These are phyloP conservation scores for Pichia deserticola DNA, from an alignment of 805 yeast species.

Conservation along the genomic window DNA sequence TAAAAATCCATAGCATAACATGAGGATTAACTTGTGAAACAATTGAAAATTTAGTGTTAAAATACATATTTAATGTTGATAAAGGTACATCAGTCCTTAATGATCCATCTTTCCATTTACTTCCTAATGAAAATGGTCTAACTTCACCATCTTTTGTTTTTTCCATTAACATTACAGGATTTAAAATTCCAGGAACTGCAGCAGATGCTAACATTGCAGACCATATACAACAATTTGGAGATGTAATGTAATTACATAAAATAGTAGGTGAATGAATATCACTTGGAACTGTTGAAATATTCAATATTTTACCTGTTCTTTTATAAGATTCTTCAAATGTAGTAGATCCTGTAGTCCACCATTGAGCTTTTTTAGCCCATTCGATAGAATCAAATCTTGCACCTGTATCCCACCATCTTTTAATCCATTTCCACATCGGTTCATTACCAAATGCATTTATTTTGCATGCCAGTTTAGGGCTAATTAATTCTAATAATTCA, in stretches of 20 bases:
- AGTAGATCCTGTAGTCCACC: conserved; percentile 66
- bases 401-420: conserved; percentile 65
- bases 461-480: conserved; percentile 53
- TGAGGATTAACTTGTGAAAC: conserved; percentile 85
- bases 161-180: conserved; percentile 76
- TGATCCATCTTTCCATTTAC: conserved; percentile 74
- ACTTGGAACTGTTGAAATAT: conserved; percentile 73
- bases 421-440: conserved; percentile 50
- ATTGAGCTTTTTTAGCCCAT: conserved; percentile 63
- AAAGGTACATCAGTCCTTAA: conserved; percentile 73
- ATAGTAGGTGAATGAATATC: conserved; percentile 79
- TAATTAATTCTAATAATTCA: conserved; percentile 49
- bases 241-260: conserved; percentile 65
- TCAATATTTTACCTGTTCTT: conserved; percentile 61
- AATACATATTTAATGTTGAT: conserved; percentile 64
- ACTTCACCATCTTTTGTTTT: conserved; percentile 31
- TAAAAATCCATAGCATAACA: conserved; percentile 64
- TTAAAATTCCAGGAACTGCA: conserved; percentile 77
- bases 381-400: conserved; percentile 69
- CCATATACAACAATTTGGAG: conserved; percentile 82
- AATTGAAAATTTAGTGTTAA: conserved; percentile 66
- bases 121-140: conserved; percentile 65
- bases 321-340: conserved; percentile 66
- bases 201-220: conserved; percentile 67
- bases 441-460: conserved; percentile 64